These are phyloP conservation scores for Hypericum androsaemum DNA, from an alignment of 345 rosid species.

Conservation along the genomic window DNA sequence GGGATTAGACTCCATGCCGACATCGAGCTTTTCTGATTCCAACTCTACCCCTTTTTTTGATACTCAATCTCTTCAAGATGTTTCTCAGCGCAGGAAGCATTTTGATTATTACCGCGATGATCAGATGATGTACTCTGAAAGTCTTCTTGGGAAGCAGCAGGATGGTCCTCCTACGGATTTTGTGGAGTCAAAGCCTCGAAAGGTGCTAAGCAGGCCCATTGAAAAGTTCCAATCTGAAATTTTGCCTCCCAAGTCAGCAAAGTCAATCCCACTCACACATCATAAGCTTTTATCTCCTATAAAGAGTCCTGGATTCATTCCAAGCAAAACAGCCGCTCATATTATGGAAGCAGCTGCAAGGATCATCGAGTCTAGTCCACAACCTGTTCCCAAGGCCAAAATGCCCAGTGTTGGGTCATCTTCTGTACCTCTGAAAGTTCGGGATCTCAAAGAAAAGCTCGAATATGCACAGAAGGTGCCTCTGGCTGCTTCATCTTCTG, in stretches of 20 bases:
- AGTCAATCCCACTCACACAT: conserved; percentile 82
- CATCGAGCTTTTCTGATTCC: conserved; percentile 39
- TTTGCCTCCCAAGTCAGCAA: conserved; percentile 89
- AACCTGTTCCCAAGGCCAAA: conserved; percentile 32
- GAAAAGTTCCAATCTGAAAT: conserved; percentile 91
- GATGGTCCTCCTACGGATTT: conserved; percentile 30
- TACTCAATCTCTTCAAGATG: conserved; percentile 44
- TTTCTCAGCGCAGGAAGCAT: conserved; percentile 35
- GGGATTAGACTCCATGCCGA: conserved; percentile 87
- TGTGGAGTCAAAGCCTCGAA: conserved; percentile 35
- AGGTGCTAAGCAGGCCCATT: conserved; percentile 48
- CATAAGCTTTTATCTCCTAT: conserved; percentile 92
- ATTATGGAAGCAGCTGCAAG: conserved; percentile 96
- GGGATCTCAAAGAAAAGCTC: conserved; percentile 53
- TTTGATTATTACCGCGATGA: conserved; percentile 37
- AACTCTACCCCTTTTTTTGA: conserved; percentile 50
- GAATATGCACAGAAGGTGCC: conserved; percentile 52
- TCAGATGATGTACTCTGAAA: conserved; percentile 42
- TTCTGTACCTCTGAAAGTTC: conserved; percentile 54
- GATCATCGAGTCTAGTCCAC: conserved; percentile 54
- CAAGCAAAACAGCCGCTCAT: conserved; percentile 69
- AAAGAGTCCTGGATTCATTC: conserved; percentile 76
- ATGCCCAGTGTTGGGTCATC: conserved; percentile 46
- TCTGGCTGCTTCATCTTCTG: conserved; percentile 25
- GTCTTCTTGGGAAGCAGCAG: conserved; percentile 33